Evolutionary conservation across 2,329 filamentous ascomycete species (phyloP), one percentile per base, ranked within the genome.

Genomic region (Penicillium paneum): DNA sequence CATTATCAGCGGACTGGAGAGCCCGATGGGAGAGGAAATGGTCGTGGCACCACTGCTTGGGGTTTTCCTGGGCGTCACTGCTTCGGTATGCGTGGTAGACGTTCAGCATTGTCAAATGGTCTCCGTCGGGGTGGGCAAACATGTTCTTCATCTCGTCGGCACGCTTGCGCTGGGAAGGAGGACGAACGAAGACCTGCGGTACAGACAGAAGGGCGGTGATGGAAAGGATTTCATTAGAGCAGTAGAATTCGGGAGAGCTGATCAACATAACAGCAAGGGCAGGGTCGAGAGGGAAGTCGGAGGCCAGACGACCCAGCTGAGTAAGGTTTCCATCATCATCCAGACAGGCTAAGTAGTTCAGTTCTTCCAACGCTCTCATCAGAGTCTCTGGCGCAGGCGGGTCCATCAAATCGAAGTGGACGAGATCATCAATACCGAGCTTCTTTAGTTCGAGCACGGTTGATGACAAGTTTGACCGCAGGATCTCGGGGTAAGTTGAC

Each of bases 361-460:
- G 85, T 77, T 99, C 94, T 74, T 99, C 94, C 21, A 99, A 79
- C 3, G 94, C 94, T 63, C 95, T 86, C 93, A 99, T 99, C 74
- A 99, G 87, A 10, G 95, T 99, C 77, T 99, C 95, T 0, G 94
- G 95, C 1, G 95, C 93, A 0, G 94, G 94, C 24, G 94, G 94
- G 66, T 99, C 94, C 93, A 99, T 97, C 44, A 99, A 82, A 71
- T 99, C 95, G 69, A 99, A 99, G 76, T 99, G 94, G 11, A 99
- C 94, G 46, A 99, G 80, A 74, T 99, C 94, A 64, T 96, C 86
- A 28, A 99, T 86, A 41, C 94, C 94, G 36, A 99, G 86, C 78
- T 99, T 97, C 82, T 97, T 97, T 68, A 99, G 78, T 74, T 99
- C 94, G 42, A 99, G 78, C 1, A 99, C 94, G 0, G 94, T 99